Percentiles rank a stretch among this genome's conserved stretches.
Evolutionary conservation across 2,329 filamentous ascomycete genomes (phyloP).

Genomic region (Sporothrix dimorphospora): DNA sequence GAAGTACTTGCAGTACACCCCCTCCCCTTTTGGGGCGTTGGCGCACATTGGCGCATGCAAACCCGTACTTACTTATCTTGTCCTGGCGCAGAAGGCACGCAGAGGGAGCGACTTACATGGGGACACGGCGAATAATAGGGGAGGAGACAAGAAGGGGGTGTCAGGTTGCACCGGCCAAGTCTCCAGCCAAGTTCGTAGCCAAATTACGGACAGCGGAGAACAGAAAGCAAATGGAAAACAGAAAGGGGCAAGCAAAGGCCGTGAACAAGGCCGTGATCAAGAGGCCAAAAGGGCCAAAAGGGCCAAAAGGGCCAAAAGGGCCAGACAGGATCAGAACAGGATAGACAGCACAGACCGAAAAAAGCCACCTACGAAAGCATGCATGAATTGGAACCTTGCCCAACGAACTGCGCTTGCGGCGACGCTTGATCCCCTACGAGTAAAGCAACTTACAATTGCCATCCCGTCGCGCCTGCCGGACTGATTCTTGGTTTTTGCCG

Average conservation of each 20-base stretch:
- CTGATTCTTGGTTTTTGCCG: background rate
- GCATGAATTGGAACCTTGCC: background rate
- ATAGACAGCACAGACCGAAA: background rate
- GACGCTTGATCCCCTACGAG: too few relatives aligned
- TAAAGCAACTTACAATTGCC: background rate
- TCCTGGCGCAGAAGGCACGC: background rate
- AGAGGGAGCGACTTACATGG: background rate
- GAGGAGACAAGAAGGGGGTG: background rate
- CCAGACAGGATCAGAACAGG: too few relatives aligned
- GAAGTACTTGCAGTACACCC: background rate
- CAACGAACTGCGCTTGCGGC: background rate
- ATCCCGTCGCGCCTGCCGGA: background rate
- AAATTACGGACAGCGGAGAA: background rate
- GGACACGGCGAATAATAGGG: background rate
- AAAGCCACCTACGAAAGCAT: background rate
- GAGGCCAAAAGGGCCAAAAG: too few relatives aligned
- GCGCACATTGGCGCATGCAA: constrained; percentile 8
- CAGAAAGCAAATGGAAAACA: background rate
- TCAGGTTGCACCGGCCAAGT: constrained; percentile 18
- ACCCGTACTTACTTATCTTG: background rate
- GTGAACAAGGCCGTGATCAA: too few relatives aligned
- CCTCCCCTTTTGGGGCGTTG: background rate
- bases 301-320: too few relatives aligned
- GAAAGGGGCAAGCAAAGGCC: background rate
- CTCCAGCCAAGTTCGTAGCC: background rate